A percentile compares a stretch with the other conserved stretches of the same genome.
Conservation (phyloP, 441 rosid genomes). For the Pelargonium myrrhifolium region DNA sequence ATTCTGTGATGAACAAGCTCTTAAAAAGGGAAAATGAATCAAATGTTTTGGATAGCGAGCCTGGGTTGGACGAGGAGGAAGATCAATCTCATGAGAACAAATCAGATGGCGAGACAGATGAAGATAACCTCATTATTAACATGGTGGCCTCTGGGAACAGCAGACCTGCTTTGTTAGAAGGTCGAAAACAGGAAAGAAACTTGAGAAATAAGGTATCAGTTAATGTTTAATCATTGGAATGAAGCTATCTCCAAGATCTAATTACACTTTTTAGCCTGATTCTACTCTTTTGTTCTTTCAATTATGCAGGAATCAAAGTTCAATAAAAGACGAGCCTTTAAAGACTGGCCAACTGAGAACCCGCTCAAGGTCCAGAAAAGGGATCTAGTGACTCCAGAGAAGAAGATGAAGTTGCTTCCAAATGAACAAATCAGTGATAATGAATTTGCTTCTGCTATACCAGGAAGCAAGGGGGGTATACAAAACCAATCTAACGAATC, state of each 20-base stretch:
- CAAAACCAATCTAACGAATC: neutral
- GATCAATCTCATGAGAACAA: constrained; percentile 24
- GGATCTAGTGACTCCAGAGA: neutral
- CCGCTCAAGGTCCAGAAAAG: constrained; percentile 3
- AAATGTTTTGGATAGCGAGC: constrained; percentile 1
- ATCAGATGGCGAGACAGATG: constrained; percentile 30
- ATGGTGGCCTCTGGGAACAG: constrained; percentile 31
- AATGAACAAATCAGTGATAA: neutral
- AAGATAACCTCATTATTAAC: constrained; percentile 51
- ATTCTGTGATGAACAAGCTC: constrained; percentile 64
- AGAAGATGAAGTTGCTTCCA: neutral
- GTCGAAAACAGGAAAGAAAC: constrained; percentile 15
- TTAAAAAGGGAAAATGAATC: constrained; percentile 39
- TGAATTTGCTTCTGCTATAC: neutral
- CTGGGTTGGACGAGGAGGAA: constrained; percentile 17
- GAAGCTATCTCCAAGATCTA: neutral
- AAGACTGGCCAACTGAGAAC: constrained; percentile 3
- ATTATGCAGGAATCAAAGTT: constrained; percentile 35
- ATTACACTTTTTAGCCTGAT: neutral
- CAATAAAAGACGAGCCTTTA: constrained; percentile 21
- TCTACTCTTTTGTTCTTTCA: constrained; percentile 18
- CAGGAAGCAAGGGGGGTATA: neutral
- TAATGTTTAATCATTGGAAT: neutral
- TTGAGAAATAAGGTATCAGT: constrained; percentile 37
- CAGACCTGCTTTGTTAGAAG: constrained; percentile 17